These are phyloP conservation scores for Candida qinlingensis DNA, from an alignment of 805 yeast genomes.

Conservation along the genomic window DNA sequence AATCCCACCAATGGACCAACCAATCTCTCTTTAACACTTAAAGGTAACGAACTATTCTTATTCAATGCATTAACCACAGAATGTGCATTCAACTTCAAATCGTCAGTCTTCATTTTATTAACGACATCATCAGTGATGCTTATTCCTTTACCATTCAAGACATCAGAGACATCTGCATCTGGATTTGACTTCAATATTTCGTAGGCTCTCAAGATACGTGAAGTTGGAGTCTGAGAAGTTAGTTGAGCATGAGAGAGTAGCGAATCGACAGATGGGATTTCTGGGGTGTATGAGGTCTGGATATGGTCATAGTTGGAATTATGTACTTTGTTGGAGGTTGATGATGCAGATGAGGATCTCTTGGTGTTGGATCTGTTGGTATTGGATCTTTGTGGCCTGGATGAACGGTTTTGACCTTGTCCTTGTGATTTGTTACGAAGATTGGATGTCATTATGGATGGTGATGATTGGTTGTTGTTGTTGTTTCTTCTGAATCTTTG, in stretches of 20 bases:
- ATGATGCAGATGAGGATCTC: neutral
- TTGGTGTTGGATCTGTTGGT: neutral
- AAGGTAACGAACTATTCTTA: constrained; percentile 19
- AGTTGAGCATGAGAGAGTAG: constrained; percentile 13
- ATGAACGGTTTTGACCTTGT: neutral
- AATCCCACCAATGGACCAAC: constrained; percentile 25
- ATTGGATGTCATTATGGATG: constrained; percentile 2
- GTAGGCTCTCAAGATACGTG: constrained; percentile 20
- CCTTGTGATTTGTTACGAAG: constrained; percentile 1
- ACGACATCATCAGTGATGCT: constrained; percentile 3
- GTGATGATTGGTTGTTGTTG: neutral
- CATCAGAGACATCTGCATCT: constrained; percentile 13
- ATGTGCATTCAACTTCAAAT: constrained; percentile 20
- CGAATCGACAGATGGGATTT: constrained; percentile 13
- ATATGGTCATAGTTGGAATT: constrained; percentile 19
- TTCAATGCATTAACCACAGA: constrained; percentile 24
- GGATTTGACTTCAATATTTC: constrained; percentile 11
- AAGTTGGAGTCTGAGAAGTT: constrained; percentile 18
- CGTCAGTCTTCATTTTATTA: constrained; percentile 15
- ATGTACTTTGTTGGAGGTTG: neutral
- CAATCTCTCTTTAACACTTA: constrained; percentile 20
- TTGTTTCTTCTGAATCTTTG: constrained; percentile 1
- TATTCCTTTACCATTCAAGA: constrained; percentile 16
- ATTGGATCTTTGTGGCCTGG: neutral
- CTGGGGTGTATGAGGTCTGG: constrained; percentile 15